These are phyloP conservation scores for Enterocytospora artemiae DNA, from an alignment of 371 early-diverging fungal species.

Conservation along the genomic window DNA sequence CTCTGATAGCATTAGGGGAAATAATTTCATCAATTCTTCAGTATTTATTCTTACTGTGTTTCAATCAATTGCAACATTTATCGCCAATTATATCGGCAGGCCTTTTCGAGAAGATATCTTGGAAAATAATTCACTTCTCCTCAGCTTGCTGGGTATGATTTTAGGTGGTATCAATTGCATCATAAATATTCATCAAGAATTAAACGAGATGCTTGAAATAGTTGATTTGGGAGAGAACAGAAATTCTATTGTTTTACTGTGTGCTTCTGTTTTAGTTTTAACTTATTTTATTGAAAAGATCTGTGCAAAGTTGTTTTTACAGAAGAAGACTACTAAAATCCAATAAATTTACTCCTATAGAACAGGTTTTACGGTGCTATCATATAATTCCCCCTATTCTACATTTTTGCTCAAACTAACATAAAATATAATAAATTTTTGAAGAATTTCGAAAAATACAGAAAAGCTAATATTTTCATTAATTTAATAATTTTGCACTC, in stretches of 20 bases:
- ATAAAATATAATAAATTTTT: no score
- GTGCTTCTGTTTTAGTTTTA: conserved; percentile 29
- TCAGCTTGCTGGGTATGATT: conserved; percentile 71
- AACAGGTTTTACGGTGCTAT: no score
- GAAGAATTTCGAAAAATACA: no score
- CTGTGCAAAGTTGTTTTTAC: conserved; percentile 42
- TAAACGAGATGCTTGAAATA: conserved; percentile 40
- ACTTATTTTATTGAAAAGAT: conserved; percentile 43
- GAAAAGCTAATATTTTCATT: no score
- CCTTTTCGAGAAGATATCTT: conserved; percentile 92
- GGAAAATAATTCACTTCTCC: conserved; percentile 82
- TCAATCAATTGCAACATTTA: conserved; percentile 96
- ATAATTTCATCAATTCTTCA: conserved; percentile 78
- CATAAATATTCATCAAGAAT: conserved; percentile 27
- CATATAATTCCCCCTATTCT: no score
- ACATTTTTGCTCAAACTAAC: no score
- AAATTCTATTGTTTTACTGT: conserved; percentile 17
- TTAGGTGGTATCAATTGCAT: conserved; percentile 61
- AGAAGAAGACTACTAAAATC: no score
- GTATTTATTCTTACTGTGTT: conserved; percentile 83
- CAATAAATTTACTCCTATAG: no score
- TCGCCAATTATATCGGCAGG: conserved; percentile 87
- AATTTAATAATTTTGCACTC: no score
- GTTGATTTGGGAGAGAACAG: conserved; percentile 37
- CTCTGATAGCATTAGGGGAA: no score